Base-by-base conservation (phyloP, 83 land plant species). In the Picea abies region DNA sequence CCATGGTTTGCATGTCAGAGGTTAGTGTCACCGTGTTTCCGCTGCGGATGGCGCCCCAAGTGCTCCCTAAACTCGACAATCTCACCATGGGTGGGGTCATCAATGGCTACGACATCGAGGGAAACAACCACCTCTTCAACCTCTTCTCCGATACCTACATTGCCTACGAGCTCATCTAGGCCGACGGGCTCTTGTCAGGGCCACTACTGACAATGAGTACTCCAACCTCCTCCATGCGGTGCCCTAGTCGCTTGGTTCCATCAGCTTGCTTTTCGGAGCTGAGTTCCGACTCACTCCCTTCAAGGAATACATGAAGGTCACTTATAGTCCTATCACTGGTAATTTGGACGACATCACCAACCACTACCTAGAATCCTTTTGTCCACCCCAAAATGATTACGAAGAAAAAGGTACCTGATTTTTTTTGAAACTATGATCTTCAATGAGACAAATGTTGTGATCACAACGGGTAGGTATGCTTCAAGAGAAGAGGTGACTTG, bases 21-120 rank as follows among this genome's bases (percentile, higher is more conserved):
- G 29, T 86, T 3, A 86, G 86, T 20, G 80, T 62, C 0, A 79
- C 52, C 1, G 79, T 88, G 17, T 70, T 88, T 19, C 83, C 70
- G 1, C 52, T 80, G 20, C 85, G 89, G 6, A 56, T 86, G 20
- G 90, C 90, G 7, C 85, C 85, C 0, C 83, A 80, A n/a, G 90
- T 88, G 37, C 44, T 88, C 17, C 85, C 88, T 6, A 83, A 88
- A 85, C 81, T 88, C 15, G 86, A 88, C 22, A 88, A 88, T 35
- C 88, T 32, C 35, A 88, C 88, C 0, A 80, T 86, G 7, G 90
- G 90, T 2, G 89, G 89, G 15, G 61, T 86, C n/a, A 88, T 88
- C 85, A 88, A 88, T 47, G 90, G 90, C 15, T 88, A 88, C 60
- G 89, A 86, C 2, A 86, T 88, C 7, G 88, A 88, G 63, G 89